Conservation (phyloP, 139 green algal species). For the Picocystis salinarum region DNA sequence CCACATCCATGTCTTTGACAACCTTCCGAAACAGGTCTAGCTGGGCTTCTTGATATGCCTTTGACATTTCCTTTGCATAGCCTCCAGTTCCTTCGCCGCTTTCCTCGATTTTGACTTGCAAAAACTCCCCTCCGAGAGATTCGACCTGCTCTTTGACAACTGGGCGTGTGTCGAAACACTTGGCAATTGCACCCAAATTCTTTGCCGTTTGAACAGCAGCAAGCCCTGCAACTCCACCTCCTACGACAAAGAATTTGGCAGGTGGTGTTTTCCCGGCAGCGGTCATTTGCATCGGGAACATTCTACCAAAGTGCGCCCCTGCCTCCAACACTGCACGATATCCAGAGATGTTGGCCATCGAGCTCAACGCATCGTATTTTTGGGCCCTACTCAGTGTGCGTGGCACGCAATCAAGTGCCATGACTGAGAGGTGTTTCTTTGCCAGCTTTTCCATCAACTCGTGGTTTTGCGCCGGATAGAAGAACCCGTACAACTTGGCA, state of each 20-base stretch:
- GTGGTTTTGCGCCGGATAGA: not conserved
- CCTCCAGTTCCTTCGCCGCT: conserved; percentile 45
- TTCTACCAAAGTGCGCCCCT: conserved; percentile 7
- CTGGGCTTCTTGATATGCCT: conserved; percentile 52
- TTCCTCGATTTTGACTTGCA: conserved; percentile 37
- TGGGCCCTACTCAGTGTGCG: conserved; percentile 30
- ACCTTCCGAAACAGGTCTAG: conserved; percentile 36
- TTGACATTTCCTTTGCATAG: conserved; percentile 69
- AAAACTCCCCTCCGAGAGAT: conserved; percentile 14
- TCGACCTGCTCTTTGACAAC: conserved; percentile 10
- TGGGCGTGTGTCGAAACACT: conserved; percentile 6
- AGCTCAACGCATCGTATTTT: conserved; percentile 4
- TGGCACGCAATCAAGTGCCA: conserved; percentile 82
- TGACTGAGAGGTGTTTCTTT: conserved; percentile 22
- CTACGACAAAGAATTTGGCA: conserved; percentile 49
- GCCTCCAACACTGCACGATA: conserved; percentile 16
- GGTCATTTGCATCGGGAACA: conserved; percentile 76
- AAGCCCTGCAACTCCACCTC: conserved; percentile 18
- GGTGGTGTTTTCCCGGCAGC: conserved; percentile 37
- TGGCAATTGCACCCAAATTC: conserved; percentile 12
- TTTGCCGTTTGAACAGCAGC: conserved; percentile 9
- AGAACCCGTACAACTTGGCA: not conserved
- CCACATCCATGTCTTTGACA: conserved; percentile 70
- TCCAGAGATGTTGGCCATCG: conserved; percentile 14
- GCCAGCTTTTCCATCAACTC: conserved; percentile 3